phyloP scores from a whole-genome alignment of 2,329 filamentous ascomycete species.

The Trichoderma polysporum region DNA sequence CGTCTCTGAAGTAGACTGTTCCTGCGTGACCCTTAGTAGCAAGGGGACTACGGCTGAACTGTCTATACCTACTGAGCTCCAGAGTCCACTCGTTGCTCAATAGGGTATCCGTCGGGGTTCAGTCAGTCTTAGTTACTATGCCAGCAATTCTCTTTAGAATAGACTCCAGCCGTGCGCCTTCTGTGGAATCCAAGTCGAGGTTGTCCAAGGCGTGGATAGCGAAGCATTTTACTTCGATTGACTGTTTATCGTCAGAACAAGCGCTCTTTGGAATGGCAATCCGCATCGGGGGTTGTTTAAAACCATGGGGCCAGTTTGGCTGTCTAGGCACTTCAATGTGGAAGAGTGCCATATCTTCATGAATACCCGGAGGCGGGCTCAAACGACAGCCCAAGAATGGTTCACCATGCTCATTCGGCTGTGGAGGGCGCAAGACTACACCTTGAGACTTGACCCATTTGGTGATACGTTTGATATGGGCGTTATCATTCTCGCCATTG shows the following conservation, averaged over 20 bases:
- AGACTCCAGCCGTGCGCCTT: background rate
- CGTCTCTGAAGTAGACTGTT: background rate
- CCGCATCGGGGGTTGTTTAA: background rate
- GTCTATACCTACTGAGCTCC: background rate
- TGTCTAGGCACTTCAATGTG: background rate
- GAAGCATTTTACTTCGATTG: background rate
- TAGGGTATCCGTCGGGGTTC: background rate
- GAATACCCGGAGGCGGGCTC: background rate
- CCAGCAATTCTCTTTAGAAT: background rate
- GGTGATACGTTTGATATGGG: background rate
- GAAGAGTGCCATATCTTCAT: background rate
- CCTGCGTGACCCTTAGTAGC: background rate
- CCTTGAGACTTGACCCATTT: background rate
- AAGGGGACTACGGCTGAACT: background rate
- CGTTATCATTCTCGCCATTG: background rate
- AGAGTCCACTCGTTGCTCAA: background rate
- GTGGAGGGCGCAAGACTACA: background rate
- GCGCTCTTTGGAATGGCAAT: background rate
- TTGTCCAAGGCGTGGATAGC: background rate
- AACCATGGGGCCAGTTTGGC: background rate
- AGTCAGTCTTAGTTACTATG: background rate
- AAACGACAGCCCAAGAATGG: background rate
- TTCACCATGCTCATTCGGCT: background rate
- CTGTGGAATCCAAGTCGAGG: background rate
- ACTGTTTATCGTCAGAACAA: background rate